These are phyloP conservation scores for Alternaria angustiovoidea DNA, from an alignment of 2,329 filamentous ascomycete genomes.

Conservation along the genomic window DNA sequence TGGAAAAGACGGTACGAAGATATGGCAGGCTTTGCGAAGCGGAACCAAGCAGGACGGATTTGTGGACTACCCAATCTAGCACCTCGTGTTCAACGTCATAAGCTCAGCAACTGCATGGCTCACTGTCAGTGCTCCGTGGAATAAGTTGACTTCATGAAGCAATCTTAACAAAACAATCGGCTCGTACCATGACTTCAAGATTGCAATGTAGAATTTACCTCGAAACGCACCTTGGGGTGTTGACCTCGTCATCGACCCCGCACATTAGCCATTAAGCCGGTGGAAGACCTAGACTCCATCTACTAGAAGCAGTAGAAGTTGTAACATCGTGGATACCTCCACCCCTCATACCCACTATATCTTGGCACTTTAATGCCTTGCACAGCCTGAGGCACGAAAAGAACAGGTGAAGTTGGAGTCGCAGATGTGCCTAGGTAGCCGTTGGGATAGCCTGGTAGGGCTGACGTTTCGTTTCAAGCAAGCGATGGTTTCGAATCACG, in stretches of 20 bases:
- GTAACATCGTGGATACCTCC: constrained; percentile 4
- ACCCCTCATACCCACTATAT: not conserved
- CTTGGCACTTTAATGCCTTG: constrained; percentile 4
- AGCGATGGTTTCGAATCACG: constrained; percentile 25
- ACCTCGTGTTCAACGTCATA: no score
- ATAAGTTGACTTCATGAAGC: not conserved
- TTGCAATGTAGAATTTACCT: not conserved
- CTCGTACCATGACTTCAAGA: not conserved
- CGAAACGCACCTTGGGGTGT: not conserved
- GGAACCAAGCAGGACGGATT: no score
- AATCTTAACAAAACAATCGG: not conserved
- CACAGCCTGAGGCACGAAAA: not conserved
- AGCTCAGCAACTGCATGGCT: no score
- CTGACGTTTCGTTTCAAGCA: constrained; percentile 28
- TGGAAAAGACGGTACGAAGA: no score
- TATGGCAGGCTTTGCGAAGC: no score
- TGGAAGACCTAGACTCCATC: not conserved
- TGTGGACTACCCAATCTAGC: no score
- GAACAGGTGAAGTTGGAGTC: not conserved
- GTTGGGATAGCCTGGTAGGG: constrained; percentile 7
- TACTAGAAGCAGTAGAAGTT: constrained; percentile 1
- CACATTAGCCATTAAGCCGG: not conserved
- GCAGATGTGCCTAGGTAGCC: constrained; percentile 1
- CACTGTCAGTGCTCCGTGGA: no score
- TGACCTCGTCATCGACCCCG: not conserved